Conservation (phyloP, 2,329 filamentous ascomycete species). For the Alternaria angustiovoidea region DNA sequence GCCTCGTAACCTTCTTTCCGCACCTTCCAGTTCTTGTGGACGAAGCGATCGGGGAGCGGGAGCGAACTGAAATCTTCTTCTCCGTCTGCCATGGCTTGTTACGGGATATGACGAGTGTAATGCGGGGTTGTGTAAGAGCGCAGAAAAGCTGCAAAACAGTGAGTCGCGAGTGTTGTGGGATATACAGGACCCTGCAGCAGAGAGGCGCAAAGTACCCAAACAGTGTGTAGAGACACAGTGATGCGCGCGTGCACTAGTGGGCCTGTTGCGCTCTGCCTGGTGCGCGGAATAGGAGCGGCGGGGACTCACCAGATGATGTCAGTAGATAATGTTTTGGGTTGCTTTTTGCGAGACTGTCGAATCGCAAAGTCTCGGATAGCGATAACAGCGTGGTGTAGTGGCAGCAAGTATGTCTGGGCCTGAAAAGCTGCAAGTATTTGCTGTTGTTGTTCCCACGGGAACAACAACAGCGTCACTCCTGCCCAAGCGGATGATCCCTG, state of each 20-base stretch:
- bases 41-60: constrained; percentile 80
- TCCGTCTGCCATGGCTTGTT: constrained; percentile 73
- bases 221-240: neutral
- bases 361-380: constrained; percentile 1
- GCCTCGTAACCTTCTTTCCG: constrained; percentile 95
- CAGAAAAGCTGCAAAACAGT: constrained; percentile 4
- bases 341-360: neutral
- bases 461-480: constrained; percentile 13
- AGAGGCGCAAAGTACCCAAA: neutral
- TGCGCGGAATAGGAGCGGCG: constrained; percentile 3
- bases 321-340: neutral
- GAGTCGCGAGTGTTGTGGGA: constrained; percentile 8
- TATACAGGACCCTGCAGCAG: neutral
- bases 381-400: constrained; percentile 4
- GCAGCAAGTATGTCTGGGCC: neutral
- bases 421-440: constrained; percentile 15
- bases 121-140: constrained; percentile 13
- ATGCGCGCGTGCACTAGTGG: constrained; percentile 12
- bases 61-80: constrained; percentile 83
- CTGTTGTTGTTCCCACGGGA: constrained; percentile 12
- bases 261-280: constrained; percentile 2
- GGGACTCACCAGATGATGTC: constrained; percentile 19
- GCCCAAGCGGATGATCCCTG: constrained; percentile 17
- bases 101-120: constrained; percentile 17
- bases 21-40: constrained; percentile 97